phyloP scores from a whole-genome alignment of 2,329 filamentous ascomycete species.

The Colletotrichum limetticola region DNA sequence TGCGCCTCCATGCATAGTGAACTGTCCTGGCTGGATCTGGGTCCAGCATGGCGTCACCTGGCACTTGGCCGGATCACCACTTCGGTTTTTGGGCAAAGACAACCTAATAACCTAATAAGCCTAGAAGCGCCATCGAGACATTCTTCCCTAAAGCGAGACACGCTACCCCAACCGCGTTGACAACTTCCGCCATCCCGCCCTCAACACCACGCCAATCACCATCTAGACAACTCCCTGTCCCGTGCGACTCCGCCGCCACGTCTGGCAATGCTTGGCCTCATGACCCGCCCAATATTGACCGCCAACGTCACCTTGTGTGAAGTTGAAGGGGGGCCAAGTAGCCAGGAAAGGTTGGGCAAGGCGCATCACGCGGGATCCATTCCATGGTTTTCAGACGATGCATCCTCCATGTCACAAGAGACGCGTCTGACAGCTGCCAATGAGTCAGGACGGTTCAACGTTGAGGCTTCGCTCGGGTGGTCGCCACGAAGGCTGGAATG shows the following conservation, averaged over 20 bases:
- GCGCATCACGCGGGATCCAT: slow-evolving; percentile 20
- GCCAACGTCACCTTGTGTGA: background rate
- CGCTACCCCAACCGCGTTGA: background rate
- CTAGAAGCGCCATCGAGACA: slow-evolving; percentile 4
- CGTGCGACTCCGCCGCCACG: slow-evolving; percentile 17
- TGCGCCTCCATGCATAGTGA: slow-evolving; percentile 18
- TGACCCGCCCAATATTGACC: slow-evolving; percentile 18
- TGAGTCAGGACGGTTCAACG: slow-evolving; percentile 17
- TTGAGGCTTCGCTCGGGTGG: slow-evolving; percentile 1
- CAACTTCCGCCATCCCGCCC: background rate
- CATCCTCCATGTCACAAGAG: background rate
- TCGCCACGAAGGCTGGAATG: slow-evolving; percentile 3
- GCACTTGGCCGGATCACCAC: slow-evolving; percentile 26
- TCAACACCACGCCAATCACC: slow-evolving; percentile 13
- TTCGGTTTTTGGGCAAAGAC: background rate
- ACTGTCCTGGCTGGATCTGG: slow-evolving; percentile 16
- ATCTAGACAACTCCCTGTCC: background rate
- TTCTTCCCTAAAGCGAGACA: slow-evolving; percentile 1
- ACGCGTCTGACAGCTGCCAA: slow-evolving; percentile 19
- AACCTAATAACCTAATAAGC: background rate
- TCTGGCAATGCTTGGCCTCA: background rate
- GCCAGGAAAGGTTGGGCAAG: slow-evolving; percentile 6
- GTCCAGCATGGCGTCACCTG: slow-evolving; percentile 28
- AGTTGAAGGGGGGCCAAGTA: background rate
- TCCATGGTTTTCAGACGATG: background rate